phyloP scores from a whole-genome alignment of 192 early-diverging fungal species.

The Podila epicladia region DNA sequence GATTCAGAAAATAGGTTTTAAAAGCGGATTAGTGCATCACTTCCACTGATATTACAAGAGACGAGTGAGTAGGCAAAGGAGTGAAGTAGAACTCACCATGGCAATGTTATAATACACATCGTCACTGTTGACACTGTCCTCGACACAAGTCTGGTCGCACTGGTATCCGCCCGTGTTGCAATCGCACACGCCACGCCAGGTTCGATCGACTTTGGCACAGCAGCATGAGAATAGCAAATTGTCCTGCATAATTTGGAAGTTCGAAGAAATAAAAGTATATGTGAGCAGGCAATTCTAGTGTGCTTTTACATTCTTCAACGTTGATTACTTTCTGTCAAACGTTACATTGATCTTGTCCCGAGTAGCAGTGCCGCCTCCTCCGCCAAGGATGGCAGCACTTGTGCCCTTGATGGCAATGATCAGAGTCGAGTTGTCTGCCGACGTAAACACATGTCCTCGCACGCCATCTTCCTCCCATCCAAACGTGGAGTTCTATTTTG shows the following conservation, averaged over 20 bases:
- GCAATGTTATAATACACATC: slow-evolving; percentile 77
- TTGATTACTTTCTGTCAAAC: no score
- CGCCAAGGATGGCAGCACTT: slow-evolving; percentile 69
- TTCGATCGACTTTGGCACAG: slow-evolving; percentile 84
- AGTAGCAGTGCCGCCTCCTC: slow-evolving; percentile 73
- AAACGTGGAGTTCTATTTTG: slow-evolving; percentile 67
- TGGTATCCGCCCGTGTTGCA: slow-evolving; percentile 71
- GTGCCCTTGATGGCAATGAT: slow-evolving; percentile 93
- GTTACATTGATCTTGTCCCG: slow-evolving; percentile 79
- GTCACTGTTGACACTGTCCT: slow-evolving; percentile 66
- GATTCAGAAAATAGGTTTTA: background rate
- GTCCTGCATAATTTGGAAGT: slow-evolving; percentile 61
- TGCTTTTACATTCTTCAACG: no score
- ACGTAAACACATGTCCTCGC: slow-evolving; percentile 89
- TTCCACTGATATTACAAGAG: background rate
- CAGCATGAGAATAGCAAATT: slow-evolving; percentile 97
- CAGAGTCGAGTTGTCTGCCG: slow-evolving; percentile 69
- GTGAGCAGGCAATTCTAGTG: background rate
- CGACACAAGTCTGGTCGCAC: slow-evolving; percentile 71
- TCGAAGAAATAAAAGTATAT: slow-evolving; percentile 2
- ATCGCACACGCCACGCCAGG: slow-evolving; percentile 87
- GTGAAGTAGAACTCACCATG: slow-evolving; percentile 43
- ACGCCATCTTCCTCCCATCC: slow-evolving; percentile 81
- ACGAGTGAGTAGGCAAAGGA: background rate
- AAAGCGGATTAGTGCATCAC: background rate